These are phyloP conservation scores for Fusarium humuli DNA, from an alignment of 2,329 filamentous ascomycete species.

Conservation along the genomic window DNA sequence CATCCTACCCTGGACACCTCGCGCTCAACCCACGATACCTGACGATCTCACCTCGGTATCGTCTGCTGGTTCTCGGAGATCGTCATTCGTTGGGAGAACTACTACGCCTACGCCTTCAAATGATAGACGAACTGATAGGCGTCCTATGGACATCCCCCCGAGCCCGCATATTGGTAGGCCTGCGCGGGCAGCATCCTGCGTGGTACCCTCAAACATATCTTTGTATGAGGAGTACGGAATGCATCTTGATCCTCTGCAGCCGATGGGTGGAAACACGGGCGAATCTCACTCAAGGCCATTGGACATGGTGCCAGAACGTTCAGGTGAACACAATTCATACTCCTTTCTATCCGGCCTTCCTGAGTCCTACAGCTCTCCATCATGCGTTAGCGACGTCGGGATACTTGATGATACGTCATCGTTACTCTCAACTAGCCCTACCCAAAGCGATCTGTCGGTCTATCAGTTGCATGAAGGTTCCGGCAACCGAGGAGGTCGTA, in stretches of 20 bases:
- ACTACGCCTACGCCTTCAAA: conserved; percentile 30
- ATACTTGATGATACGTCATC: conserved; percentile 16
- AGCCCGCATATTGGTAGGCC: conserved; percentile 21
- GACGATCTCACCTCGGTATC: conserved; percentile 21
- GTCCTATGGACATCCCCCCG: conserved; percentile 13
- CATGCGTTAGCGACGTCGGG: conserved; percentile 8
- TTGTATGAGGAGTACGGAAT: conserved; percentile 25
- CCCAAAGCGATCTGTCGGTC: conserved; percentile 15
- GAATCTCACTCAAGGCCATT: conserved; percentile 13
- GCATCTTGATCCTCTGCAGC: conserved; percentile 13
- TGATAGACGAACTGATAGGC: conserved; percentile 9
- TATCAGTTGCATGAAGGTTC: conserved; percentile 51
- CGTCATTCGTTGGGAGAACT: conserved; percentile 31
- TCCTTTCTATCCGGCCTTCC: conserved; percentile 8
- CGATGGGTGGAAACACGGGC: neutral
- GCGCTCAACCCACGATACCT: conserved; percentile 22
- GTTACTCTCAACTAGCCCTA: conserved; percentile 17
- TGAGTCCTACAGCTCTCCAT: conserved; percentile 7
- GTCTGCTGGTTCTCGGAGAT: conserved; percentile 26
- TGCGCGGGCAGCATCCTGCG: conserved; percentile 16
- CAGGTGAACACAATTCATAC: conserved; percentile 11
- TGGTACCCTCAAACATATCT: conserved; percentile 19
- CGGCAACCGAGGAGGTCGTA: conserved; percentile 42
- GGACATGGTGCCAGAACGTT: conserved; percentile 27
- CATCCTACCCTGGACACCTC: conserved; percentile 76